Evolutionary conservation across 176 grass and related monocot genomes (phyloP).

Genomic region (Musa beccarii): DNA sequence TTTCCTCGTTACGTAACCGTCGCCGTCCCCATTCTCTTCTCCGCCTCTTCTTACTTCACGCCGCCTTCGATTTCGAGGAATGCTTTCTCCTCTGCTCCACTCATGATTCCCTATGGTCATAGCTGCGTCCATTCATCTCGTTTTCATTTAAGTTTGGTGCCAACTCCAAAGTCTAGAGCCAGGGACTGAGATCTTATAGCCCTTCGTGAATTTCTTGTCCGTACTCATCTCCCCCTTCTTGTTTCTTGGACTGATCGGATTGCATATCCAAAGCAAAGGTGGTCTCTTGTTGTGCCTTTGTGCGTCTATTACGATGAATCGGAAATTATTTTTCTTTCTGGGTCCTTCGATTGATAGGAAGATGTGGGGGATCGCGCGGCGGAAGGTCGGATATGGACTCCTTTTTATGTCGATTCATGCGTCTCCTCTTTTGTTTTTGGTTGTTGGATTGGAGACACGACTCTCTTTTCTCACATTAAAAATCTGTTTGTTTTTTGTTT

Average conservation of each 20-base stretch:
- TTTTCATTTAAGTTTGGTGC: neutral
- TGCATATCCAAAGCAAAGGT: neutral
- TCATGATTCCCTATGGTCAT: neutral
- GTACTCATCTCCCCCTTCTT: neutral
- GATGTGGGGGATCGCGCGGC: slow-evolving; percentile 6
- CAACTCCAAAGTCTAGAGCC: neutral
- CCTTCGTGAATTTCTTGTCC: neutral
- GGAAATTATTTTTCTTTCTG: neutral
- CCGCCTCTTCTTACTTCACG: neutral
- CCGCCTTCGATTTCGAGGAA: neutral
- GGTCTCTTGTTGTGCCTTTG: neutral
- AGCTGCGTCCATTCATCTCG: too few relatives aligned
- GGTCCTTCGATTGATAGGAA: neutral
- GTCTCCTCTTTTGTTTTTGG: neutral
- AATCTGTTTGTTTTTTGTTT: neutral
- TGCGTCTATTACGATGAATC: neutral
- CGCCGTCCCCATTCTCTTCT: neutral
- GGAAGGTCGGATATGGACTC: neutral
- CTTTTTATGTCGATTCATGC: too few relatives aligned
- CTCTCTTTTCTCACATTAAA: neutral
- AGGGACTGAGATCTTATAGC: neutral
- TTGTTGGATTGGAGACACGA: neutral
- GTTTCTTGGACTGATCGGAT: neutral
- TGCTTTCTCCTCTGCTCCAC: neutral
- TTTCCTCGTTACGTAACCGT: too few relatives aligned